Conservation (phyloP, 441 rosid genomes). For the Caryocar brasiliense region DNA sequence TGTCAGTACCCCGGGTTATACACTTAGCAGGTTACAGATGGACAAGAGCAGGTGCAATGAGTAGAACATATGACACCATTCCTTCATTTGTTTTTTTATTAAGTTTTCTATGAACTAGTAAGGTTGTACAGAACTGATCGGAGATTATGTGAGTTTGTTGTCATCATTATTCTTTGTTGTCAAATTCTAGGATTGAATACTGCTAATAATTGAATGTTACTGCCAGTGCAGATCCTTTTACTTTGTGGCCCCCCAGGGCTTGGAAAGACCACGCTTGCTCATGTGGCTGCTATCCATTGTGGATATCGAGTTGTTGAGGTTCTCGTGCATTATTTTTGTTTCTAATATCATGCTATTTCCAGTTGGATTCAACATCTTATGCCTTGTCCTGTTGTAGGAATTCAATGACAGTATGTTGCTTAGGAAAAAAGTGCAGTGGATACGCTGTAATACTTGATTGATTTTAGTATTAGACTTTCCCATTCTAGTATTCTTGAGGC, state of each 20-base stretch:
- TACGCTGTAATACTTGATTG: not conserved
- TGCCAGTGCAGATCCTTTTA: slow-evolving; percentile 66
- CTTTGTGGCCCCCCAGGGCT: slow-evolving; percentile 99
- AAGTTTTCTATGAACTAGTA: not conserved
- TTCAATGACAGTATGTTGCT: not conserved
- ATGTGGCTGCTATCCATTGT: slow-evolving; percentile 95
- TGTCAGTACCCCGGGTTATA: too few species aligned
- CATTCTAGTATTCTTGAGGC: not conserved
- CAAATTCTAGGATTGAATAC: not conserved
- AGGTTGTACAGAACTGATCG: not conserved
- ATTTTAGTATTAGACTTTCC: not conserved
- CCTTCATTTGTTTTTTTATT: too few species aligned
- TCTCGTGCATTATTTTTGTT: slow-evolving; percentile 1
- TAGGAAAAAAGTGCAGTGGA: not conserved
- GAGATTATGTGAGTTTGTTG: slow-evolving; percentile 3
- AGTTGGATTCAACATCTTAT: not conserved
- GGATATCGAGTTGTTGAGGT: slow-evolving; percentile 98
- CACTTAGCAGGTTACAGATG: too few species aligned
- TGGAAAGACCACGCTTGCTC: slow-evolving; percentile 99
- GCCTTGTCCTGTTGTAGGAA: slow-evolving; percentile 3
- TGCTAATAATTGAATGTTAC: slow-evolving; percentile 13
- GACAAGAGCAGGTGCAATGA: too few species aligned
- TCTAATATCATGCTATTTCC: not conserved
- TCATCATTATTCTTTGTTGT: not conserved
- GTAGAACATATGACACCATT: too few species aligned